Base-by-base conservation (phyloP, 202 grass and related monocot species). In the Elaeis oleifera region DNA sequence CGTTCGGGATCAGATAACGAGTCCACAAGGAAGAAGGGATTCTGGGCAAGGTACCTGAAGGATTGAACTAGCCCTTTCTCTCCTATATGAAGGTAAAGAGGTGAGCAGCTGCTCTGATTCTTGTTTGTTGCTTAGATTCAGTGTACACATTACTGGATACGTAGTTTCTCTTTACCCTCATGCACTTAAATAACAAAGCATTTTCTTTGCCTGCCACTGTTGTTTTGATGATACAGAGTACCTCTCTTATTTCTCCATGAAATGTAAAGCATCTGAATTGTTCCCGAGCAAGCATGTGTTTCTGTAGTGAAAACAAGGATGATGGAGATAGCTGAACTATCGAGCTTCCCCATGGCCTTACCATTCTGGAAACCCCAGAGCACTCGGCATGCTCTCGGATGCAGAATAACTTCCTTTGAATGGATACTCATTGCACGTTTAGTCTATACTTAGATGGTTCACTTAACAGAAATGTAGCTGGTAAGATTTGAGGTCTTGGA, bases 21-120 rank as follows among this genome's bases (percentile, higher is more conserved):
- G 50, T 75, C 87, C 18, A 73, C 71, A 20, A 81, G 77, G 64
- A 97, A 92, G 79, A 97, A 81, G 77, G 79, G 87, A 4, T 97
- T 97, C 61, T 91, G 88, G 88, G 71, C 58, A 50, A 81, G 77
- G 61, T 71, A 83, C 55, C 73, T 66, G 72, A 77, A 26, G 29
- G 82, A 83, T 32, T 90, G 73, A 71, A 53, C 4, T 1, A 13
- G 5, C 7, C 50, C 16, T 44, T 51, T 1, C 14, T 7, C 14
- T 13, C 23, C 4, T 1, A 51, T 25, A 11, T 27, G 5, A 64
- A 16, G 25, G 64, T 70, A 20, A 73, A 76, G 75, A 83, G 71
- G 60, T 64, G 49, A 73, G 36, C 36, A 44, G 36, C 11, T 44
- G 8, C 2, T 44, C 11, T 44, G 36, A 44, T 44, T 44, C 9